Conservation (phyloP, 2,329 filamentous ascomycete genomes). For the Cadophora sp. region DNA sequence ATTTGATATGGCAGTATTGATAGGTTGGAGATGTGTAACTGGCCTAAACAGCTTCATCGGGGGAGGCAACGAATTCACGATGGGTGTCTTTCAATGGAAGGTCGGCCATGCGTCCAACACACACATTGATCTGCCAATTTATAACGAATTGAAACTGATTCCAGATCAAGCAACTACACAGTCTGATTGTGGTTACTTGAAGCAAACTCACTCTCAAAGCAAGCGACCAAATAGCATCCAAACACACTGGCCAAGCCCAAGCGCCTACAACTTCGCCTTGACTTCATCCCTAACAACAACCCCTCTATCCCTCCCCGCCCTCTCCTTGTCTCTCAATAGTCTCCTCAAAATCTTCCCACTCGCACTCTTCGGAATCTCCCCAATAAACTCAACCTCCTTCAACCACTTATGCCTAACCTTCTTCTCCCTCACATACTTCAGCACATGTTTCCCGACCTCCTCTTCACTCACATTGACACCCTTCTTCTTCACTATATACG, state of each 20-base stretch:
- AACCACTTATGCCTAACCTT: slow-evolving; percentile 63
- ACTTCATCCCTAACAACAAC: slow-evolving; percentile 42
- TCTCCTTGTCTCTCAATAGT: slow-evolving; percentile 56
- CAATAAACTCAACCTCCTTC: slow-evolving; percentile 59
- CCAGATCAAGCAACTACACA: too few species aligned
- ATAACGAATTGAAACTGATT: too few species aligned
- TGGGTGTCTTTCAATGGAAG: too few species aligned
- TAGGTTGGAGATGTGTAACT: too few species aligned
- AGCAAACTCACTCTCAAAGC: too few species aligned
- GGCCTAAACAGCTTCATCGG: not conserved
- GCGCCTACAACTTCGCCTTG: slow-evolving; percentile 45
- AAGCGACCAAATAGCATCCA: not conserved
- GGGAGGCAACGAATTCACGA: too few species aligned
- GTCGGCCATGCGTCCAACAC: too few species aligned
- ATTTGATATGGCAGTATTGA: too few species aligned
- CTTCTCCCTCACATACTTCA: slow-evolving; percentile 58
- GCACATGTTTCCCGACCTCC: slow-evolving; percentile 50
- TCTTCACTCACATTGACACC: slow-evolving; percentile 30
- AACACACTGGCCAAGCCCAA: not conserved
- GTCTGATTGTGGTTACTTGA: too few species aligned
- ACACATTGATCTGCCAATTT: too few species aligned
- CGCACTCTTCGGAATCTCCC: slow-evolving; percentile 67
- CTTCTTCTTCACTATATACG: slow-evolving; percentile 59
- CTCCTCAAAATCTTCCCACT: slow-evolving; percentile 69
- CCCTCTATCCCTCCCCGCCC: slow-evolving; percentile 45